These are phyloP conservation scores for Haematococcus lacustris DNA, from an alignment of 139 green algal species.

Conservation along the genomic window DNA sequence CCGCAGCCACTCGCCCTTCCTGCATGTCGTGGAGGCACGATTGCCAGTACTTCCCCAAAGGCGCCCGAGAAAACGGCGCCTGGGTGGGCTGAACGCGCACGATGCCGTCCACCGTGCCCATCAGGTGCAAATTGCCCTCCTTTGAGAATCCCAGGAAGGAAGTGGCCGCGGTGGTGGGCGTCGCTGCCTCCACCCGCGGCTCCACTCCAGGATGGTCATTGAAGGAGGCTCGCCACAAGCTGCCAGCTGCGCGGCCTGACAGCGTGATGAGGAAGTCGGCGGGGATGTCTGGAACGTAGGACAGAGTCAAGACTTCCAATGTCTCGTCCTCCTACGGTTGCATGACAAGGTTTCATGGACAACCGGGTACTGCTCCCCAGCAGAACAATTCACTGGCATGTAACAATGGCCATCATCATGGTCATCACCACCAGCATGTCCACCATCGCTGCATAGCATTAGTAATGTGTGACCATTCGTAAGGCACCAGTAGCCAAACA, in stretches of 20 bases:
- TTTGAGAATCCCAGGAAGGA: no score
- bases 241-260: not conserved
- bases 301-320: constrained; percentile 16
- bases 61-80: not conserved
- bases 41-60: constrained; percentile 26
- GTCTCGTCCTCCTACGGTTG: constrained; percentile 22
- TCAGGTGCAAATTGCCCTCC: constrained; percentile 12
- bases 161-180: no score
- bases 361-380: not conserved
- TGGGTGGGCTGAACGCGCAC: constrained; percentile 23
- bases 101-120: constrained; percentile 26
- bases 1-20: constrained; percentile 28
- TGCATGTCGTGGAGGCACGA: constrained; percentile 46
- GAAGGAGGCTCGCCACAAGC: constrained; percentile 22
- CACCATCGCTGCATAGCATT: no score
- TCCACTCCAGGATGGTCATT: no score
- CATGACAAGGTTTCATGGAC: no score
- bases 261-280: constrained; percentile 12
- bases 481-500: no score
- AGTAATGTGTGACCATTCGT: no score
- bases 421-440: constrained; percentile 2
- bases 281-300: not conserved
- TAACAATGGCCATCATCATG: constrained; percentile 4
- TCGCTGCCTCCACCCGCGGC: no score
- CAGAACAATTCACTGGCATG: no score